These are phyloP conservation scores for Bipolaris victoriae DNA, from an alignment of 2,329 filamentous ascomycete genomes.

Conservation along the genomic window DNA sequence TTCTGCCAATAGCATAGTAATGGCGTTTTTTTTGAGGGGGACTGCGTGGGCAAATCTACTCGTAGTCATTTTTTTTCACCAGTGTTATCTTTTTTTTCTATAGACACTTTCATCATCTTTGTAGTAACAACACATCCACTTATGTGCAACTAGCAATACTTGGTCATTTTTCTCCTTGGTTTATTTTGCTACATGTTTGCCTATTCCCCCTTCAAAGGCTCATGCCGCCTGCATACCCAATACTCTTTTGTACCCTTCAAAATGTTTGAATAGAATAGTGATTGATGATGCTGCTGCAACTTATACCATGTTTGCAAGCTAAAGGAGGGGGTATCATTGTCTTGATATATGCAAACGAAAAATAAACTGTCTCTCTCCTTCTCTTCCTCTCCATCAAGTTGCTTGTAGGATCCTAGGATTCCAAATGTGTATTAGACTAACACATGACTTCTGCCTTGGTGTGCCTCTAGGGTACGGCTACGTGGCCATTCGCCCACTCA, in stretches of 20 bases:
- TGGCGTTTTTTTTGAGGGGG: not conserved
- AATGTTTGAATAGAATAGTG: not conserved
- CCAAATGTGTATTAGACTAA: not conserved
- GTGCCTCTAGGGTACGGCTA: not conserved
- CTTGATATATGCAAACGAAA: constrained; percentile 8
- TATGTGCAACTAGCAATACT: not conserved
- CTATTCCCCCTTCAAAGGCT: no score
- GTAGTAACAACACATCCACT: not conserved
- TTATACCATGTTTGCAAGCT: constrained; percentile 1
- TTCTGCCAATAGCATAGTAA: constrained; percentile 4
- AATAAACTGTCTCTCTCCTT: not conserved
- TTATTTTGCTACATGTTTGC: not conserved
- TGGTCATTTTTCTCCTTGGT: not conserved
- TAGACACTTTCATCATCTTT: not conserved
- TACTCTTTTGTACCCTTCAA: no score
- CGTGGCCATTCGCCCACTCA: not conserved
- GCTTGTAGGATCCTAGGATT: not conserved
- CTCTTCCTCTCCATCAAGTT: not conserved
- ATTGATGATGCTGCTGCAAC: constrained; percentile 3
- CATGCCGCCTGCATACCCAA: no score
- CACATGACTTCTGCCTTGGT: not conserved
- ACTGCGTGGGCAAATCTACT: no score
- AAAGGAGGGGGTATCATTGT: constrained; percentile 10
- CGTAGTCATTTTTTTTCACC: no score
- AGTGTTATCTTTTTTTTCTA: no score